Base-by-base conservation (phyloP, 768 basidiomycete genomes). In the Cyathus striatus region DNA sequence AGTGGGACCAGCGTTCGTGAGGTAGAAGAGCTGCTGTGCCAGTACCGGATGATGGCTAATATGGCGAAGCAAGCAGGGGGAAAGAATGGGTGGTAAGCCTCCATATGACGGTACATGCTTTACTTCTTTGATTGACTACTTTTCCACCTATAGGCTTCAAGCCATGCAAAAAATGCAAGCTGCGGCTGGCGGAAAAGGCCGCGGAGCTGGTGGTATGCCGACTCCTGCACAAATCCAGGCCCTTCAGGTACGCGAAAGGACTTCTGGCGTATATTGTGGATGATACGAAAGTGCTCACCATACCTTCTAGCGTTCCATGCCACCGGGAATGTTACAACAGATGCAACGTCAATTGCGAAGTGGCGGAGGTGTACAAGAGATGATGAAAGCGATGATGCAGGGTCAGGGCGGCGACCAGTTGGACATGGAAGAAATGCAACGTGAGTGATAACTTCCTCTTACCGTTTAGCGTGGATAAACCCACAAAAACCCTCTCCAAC, bases 371-470 rank as follows among this genome's bases (percentile, higher is more conserved):
- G 86, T 96, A 82, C 89, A 93, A 61, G 92, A 95, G 54, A 95
- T 95, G 91, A 92, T 95, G 92, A 89, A 87, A 59, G 84, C 87
- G 21, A 93, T 97, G 90, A 93, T 96, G 88, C 90, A 92, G 54
- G 89, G 91, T 7, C 83, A 89, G 53, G 90, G 88, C 42, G 89
- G 89, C 9, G 93, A 93, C 55, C 82, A 91, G 57, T 70, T 84
- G 41, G 91, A 93, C 56, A 88, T 95, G 86, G 87, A 90, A 46
- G 91, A 95, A 61, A 91, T 94, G 89, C 89, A 92, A 66, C 78
- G 90, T 86, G 64, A 49, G 77, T 64, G 44, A 30, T 22, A 12
- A n/a, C 5, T 32, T 41, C 22, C 24, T 23, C 9, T 37, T 37
- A 9, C n/a, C n/a, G 9, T 30, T 30, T 30, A 9, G 27, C 9